Evolutionary conservation across 106 monocot genomes (phyloP), one percentile per base, ranked within the genome.

Genomic region (Ottelia alismoides): DNA sequence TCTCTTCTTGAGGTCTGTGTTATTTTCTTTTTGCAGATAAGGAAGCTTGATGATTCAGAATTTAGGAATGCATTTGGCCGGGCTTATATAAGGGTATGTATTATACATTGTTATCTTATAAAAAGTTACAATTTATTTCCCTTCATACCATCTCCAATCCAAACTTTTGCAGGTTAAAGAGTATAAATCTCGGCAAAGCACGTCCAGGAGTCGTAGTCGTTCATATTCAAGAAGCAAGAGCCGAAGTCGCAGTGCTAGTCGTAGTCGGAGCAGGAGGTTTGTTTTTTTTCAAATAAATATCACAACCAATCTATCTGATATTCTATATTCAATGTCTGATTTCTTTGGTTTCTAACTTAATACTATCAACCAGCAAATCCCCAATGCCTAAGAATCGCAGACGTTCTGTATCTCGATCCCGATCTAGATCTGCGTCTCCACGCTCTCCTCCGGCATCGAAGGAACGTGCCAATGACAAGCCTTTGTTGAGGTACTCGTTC

Each of bases 21-120:
- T 14, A 22, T 2, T 31, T 45, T 21, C 14, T 22, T 2, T 16
- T 48, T 61, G 56, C 76, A 93, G 92, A 84, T 92, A 25, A 78
- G 69, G 62, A 92, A 86, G 46, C 92, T 92, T 70, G 86, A 92
- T 69, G 82, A 86, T 52, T 79, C 92, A 27, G 85, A 86, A 60
- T 92, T 92, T 46, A 70, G 86, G 1, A 92, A 92, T 82, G 92
- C 92, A 62, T 86, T 86, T 64, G 66, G 79, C 7, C 60, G 72
- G 45, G 76, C 68, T 56, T 86, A 72, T 50, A 86, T 92, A 64
- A 78, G 82, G 73, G 92, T 92, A 59, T 44, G 27, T 4, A 21
- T 44, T 11, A 29, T 30, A 25, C 9, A 2, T 49, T 16, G 48
- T 20, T 49, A 19, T 49, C 20, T 20, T 49, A 4, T 18, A 49